These are phyloP conservation scores for Ajuga chamaepitys DNA, from an alignment of 257 asterid genomes.

Conservation along the genomic window DNA sequence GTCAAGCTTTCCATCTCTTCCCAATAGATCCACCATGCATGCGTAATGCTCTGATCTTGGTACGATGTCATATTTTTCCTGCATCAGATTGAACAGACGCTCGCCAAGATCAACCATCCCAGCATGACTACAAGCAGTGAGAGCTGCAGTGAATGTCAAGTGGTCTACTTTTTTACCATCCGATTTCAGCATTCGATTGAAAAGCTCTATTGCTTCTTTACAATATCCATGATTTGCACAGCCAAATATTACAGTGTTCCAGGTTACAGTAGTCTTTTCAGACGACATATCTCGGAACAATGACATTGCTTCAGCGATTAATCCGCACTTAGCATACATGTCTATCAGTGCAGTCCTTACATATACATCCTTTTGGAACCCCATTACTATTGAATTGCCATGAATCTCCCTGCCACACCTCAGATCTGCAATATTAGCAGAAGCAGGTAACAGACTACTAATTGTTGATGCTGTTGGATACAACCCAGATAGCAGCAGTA, in stretches of 20 bases:
- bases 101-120: constrained; percentile 55
- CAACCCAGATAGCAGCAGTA: constrained; percentile 41
- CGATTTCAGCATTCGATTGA: constrained; percentile 35
- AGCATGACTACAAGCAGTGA: constrained; percentile 59
- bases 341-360: constrained; percentile 56
- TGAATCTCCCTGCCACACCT: constrained; percentile 61
- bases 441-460: constrained; percentile 57
- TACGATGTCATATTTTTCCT: constrained; percentile 34
- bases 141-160: constrained; percentile 63
- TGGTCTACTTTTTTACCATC: constrained; percentile 43
- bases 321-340: constrained; percentile 77
- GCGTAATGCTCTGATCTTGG: constrained; percentile 80
- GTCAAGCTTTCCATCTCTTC: constrained; percentile 49
- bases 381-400: constrained; percentile 41
- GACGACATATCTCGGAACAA: constrained; percentile 36
- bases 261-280: constrained; percentile 43
- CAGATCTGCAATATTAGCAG: constrained; percentile 44
- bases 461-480: constrained; percentile 53
- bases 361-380: constrained; percentile 42
- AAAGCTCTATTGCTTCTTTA: constrained; percentile 43
- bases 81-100: constrained; percentile 44
- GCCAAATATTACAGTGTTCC: constrained; percentile 80
- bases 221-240: constrained; percentile 65
- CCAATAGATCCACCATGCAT: constrained; percentile 63
- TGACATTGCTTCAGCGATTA: constrained; percentile 32